Evolutionary conservation across 345 rosid genomes (phyloP), one percentile per base, ranked within the genome.

Genomic region (Pistacia atlantica): DNA sequence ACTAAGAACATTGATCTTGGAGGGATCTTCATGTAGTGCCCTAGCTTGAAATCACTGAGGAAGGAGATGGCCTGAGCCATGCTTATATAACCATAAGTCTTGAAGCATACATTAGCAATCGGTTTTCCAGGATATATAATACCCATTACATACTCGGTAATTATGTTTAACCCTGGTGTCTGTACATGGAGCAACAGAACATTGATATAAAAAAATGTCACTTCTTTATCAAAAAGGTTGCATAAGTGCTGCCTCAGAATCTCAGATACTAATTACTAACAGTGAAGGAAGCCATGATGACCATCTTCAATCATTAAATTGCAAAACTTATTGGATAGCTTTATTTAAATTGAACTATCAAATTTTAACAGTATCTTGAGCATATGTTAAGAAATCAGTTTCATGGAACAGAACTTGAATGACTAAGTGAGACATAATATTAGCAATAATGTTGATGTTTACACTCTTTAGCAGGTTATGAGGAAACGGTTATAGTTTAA

Each of bases 1-100:
- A 95, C 98, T 83, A 95, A 84, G 90, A 93, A 95, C 98, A 95
- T 93, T n/a, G 94, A 93, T 77, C 95, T 84, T 72, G 97, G 97
- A 68, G 98, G 98, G 48, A 94, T 94, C 89, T 92, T 94, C 98
- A 94, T 94, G 84, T 92, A 94, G 77, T 94, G 97, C 65, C 98
- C 98, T 42, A 91, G 89, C 87, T 94, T 94, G 90, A 94, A 94
- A 88, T 95, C 97, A 65, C 28, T 89, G 73, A 93, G 90, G 86
- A 95, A 95, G 49, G 98, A 95, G 38, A 95, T 89, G 51, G 98
- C 97, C 71, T 95, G 97, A 70, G 88, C 86, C 97, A 90, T 90
- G 84, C 98, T 95, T 81, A 88, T 91, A 75, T 93, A 93, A 35
- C 98, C 98, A 70, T 90, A 90, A 42, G 86, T 83, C 77, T 95